Evolutionary conservation across 768 basidiomycete genomes (phyloP), one percentile per base, ranked within the genome.

Genomic region (Amanita exitialis): DNA sequence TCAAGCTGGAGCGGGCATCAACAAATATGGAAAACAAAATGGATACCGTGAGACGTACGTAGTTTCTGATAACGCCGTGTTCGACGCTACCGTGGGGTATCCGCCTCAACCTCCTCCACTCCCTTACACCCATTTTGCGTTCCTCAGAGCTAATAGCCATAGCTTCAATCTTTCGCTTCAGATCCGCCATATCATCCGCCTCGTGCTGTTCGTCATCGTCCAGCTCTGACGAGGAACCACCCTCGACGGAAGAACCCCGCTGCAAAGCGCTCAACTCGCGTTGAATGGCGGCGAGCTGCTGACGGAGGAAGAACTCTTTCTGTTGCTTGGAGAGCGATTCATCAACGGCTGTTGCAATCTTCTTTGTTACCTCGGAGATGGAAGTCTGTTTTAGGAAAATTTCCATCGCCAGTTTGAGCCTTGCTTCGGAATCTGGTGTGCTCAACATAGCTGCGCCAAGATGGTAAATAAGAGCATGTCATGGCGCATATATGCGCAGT

Each of bases 21-120:
- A 39, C 48, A 37, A 16, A 27, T 27, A 54, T 23, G 57, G 34
- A 47, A 18, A 20, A 2, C 25, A 64, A 49, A 61, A 59, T 32
- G 23, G 36, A 56, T 39, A 46, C 30, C 41, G 21, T 36, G 38
- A 23, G 20, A 71, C 83, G 58, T 59, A 89, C 90, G 62, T 87
- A 92, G 62, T 73, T 84, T 44, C 89, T 73, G 45, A 93, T 83
- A 32, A 95, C 92, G 3, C 91, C 90, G 60, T 89, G 82, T 70
- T 96, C 94, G 2, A 91, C 89, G 47, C 88, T 90, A 15, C 90
- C 89, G 30, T 83, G 80, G 0, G 91, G 90, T n/a, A 90, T 94
- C 16, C 90, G 79, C 64, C 83, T 86, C 28, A 96, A 67, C 38
- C 94, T 70, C 58, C 82, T 79, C 78, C 88, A 89, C 62, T 97